Evolutionary conservation across 1,284 basidiomycete genomes (phyloP), one percentile per base, ranked within the genome.

Genomic region (Prillingera fragicola): DNA sequence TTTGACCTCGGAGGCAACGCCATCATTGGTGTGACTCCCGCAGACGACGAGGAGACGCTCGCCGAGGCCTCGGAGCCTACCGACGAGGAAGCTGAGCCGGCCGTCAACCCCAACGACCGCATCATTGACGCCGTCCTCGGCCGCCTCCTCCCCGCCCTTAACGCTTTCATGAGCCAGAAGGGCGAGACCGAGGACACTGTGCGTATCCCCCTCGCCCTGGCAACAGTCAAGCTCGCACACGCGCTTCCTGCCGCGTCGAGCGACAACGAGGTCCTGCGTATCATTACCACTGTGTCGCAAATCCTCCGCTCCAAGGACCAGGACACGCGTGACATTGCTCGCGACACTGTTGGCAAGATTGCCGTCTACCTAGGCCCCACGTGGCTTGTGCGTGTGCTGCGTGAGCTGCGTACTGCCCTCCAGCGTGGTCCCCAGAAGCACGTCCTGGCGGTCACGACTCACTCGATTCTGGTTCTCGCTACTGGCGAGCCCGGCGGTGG

Each of bases 401-500:
- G 80, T 22, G 92, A 97, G 67, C 76, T 97, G 38, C 80, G 87
- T 15, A 80, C 77, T 1, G 87, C 90, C 0, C 79, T 99, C 14
- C 67, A 82, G 40, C 86, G 92, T 9, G 95, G 95, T 4, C 91
- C 95, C 0, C 95, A 98, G 54, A 80, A 95, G 0, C 92, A 98
- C 60, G 82, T 97, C 12, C 77, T 97, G 23, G 90, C 92, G 0
- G 88, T 85, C 52, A 83, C 85, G 0, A 78, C 80, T 0, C 94
- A 98, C 65, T 79, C 85, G 0, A 73, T 99, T 24, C 74, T 98
- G 15, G 80, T 84, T 8, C 81, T 89, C 48, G 78, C 88, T 38
- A 91, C 88, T 1, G 58, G 68, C 1, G 61, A 70, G 25, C 65
- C 62, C 3, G 73, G 78, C 1, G 73, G 76, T 1, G 80, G 83